These are phyloP conservation scores for Neophaeococcomyces mojaviensis DNA, from an alignment of 2,329 filamentous ascomycete genomes.

Conservation along the genomic window DNA sequence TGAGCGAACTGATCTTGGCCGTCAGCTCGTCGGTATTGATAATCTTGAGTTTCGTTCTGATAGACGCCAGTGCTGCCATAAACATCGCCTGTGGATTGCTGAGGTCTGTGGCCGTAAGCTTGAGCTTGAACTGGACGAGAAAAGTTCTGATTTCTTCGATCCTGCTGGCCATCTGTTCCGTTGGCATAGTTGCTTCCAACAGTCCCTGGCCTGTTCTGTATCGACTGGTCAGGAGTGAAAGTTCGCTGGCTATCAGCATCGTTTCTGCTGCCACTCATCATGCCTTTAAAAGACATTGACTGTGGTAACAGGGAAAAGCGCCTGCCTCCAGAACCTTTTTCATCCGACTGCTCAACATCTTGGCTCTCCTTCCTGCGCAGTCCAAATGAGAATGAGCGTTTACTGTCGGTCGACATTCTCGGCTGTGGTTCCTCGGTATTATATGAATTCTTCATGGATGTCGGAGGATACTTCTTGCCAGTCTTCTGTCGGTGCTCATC, in stretches of 20 bases:
- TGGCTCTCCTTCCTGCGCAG: slow-evolving; percentile 65
- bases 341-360: slow-evolving; percentile 54
- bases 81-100: slow-evolving; percentile 14
- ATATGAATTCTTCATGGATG: slow-evolving; percentile 76
- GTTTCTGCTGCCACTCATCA: slow-evolving; percentile 51
- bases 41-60: slow-evolving; percentile 15
- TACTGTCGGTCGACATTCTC: slow-evolving; percentile 64
- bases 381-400: slow-evolving; percentile 63
- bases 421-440: slow-evolving; percentile 46
- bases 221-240: slow-evolving; percentile 30
- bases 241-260: slow-evolving; percentile 36
- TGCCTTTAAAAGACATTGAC: slow-evolving; percentile 57
- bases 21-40: slow-evolving; percentile 28
- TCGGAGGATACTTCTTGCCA: slow-evolving; percentile 71
- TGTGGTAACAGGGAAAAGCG: slow-evolving; percentile 66
- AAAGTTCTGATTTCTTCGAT: slow-evolving; percentile 19
- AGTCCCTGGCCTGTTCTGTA: slow-evolving; percentile 15
- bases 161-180: slow-evolving; percentile 18
- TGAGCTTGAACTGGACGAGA: slow-evolving; percentile 21
- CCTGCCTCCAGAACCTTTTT: slow-evolving; percentile 46
- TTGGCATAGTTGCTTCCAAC: slow-evolving; percentile 11
- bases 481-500: slow-evolving; percentile 36
- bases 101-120: slow-evolving; percentile 11
- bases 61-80: slow-evolving; percentile 24
- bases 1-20: slow-evolving; percentile 26